Base-by-base conservation (phyloP, 139 green algal species). In the Chlamydomonas schloesseri region DNA sequence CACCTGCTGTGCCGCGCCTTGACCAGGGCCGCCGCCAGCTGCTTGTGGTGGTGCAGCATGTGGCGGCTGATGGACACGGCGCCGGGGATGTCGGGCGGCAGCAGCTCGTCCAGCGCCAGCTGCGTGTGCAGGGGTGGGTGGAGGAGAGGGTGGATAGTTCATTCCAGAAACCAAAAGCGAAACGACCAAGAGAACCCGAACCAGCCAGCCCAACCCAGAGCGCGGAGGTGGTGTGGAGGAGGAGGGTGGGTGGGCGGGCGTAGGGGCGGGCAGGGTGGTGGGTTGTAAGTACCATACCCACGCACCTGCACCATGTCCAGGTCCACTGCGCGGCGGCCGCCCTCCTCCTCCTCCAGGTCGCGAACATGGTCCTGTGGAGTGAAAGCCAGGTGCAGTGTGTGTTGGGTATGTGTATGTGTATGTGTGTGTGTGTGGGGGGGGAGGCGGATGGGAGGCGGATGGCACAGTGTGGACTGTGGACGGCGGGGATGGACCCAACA, bases 101-200 rank as follows among this genome's bases (percentile, higher is more conserved):
- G 67, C 80, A 86, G 57, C 80, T 86, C 80, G 50, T 86, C 80
- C 33, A 86, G 80, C 3, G 80, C 80, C 67, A 86, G 46, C 67
- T 86, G 42, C 8, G 5, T 50, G 42, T 5, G 58, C 58, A 13
- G 9, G 58, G 3, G 3, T 28, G 58, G 23, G 58, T n/a, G n/a
- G n/a, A n/a, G n/a, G n/a, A n/a, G n/a, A n/a, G n/a, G n/a, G n/a
- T n/a, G n/a, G n/a, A n/a, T n/a, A n/a, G n/a, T n/a, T n/a, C n/a
- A n/a, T n/a, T n/a, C n/a, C n/a, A n/a, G n/a, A n/a, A n/a, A n/a
- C n/a, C n/a, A n/a, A n/a, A n/a, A n/a, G n/a, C n/a, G n/a, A n/a
- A n/a, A n/a, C n/a, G n/a, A n/a, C n/a, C n/a, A n/a, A n/a, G n/a
- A n/a, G n/a, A n/a, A n/a, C n/a, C n/a, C n/a, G n/a, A n/a, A n/a